Conservation (phyloP, 2,329 filamentous ascomycete genomes). For the Aspergillus texensis region DNA sequence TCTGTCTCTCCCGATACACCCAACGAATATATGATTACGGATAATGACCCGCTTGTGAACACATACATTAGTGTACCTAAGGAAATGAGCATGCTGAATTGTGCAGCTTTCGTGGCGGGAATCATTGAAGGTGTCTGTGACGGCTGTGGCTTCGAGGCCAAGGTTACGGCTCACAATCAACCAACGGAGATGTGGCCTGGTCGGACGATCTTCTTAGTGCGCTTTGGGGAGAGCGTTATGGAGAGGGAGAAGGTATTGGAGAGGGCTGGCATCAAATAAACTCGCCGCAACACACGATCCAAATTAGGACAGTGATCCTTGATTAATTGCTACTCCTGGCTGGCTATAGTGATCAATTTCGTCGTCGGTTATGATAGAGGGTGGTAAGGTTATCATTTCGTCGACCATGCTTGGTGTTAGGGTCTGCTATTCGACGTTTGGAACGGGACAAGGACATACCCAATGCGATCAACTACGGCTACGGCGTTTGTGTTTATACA, state of each 20-base stretch:
- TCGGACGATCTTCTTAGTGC: slow-evolving; percentile 92
- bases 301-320: neutral
- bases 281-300: neutral
- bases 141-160: slow-evolving; percentile 83
- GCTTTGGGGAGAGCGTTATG: slow-evolving; percentile 87
- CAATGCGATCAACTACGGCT: neutral
- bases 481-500: neutral
- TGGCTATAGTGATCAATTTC: neutral
- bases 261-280: slow-evolving; percentile 55
- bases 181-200: slow-evolving; percentile 86
- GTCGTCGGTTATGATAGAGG: neutral
- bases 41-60: slow-evolving; percentile 96
- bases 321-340: neutral
- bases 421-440: neutral
- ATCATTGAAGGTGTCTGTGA: slow-evolving; percentile 96
- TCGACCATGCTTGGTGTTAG: slow-evolving; percentile 3
- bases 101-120: slow-evolving; percentile 91
- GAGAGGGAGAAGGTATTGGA: slow-evolving; percentile 85
- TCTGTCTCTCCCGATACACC: slow-evolving; percentile 77
- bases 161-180: slow-evolving; percentile 84
- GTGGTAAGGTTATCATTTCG: neutral
- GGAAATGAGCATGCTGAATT: slow-evolving; percentile 96
- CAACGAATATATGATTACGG: slow-evolving; percentile 98
- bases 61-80: slow-evolving; percentile 89
- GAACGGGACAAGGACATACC: neutral